phyloP scores from a whole-genome alignment of 768 basidiomycete species.

The Rhodotorula paludigena region DNA sequence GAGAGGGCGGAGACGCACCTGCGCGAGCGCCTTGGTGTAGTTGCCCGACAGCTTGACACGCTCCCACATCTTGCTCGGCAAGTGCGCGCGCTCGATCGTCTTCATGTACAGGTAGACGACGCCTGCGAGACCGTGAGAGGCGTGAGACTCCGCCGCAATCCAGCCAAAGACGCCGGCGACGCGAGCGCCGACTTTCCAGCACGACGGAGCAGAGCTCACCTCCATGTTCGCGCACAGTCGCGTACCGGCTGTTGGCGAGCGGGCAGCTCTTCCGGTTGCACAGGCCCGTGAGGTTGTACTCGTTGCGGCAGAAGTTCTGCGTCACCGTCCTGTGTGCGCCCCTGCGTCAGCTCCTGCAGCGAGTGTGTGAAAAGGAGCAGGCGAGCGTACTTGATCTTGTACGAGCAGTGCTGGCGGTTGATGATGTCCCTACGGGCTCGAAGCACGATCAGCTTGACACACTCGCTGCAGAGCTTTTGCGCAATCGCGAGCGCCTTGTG shows the following conservation, averaged over 20 bases:
- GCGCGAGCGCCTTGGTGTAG: slow-evolving; percentile 89
- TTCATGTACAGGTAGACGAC: slow-evolving; percentile 89
- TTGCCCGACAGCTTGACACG: slow-evolving; percentile 84
- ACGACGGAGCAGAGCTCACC: slow-evolving; percentile 54
- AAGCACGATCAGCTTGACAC: not conserved
- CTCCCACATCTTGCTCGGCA: slow-evolving; percentile 98
- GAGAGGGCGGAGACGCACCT: slow-evolving; percentile 56
- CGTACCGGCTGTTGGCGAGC: slow-evolving; percentile 93
- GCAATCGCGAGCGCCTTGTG: not conserved
- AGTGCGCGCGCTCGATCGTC: slow-evolving; percentile 94
- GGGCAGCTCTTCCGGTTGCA: slow-evolving; percentile 95
- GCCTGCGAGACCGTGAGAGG: slow-evolving; percentile 52
- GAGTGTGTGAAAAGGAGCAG: not conserved
- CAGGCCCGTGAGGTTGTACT: slow-evolving; percentile 95
- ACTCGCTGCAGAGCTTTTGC: not conserved
- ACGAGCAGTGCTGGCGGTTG: slow-evolving; percentile 79
- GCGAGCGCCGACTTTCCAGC: not conserved
- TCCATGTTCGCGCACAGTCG: slow-evolving; percentile 94
- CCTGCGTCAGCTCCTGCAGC: not conserved
- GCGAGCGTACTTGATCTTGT: slow-evolving; percentile 89
- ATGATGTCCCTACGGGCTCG: slow-evolving; percentile 26
- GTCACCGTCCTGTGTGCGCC: slow-evolving; percentile 65
- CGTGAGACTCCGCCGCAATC: too few species aligned
- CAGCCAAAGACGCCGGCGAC: not conserved
- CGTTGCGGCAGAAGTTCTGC: slow-evolving; percentile 97